Base-by-base conservation (phyloP, 352 stramenopile genomes). In the Aphanomyces stellatus region DNA sequence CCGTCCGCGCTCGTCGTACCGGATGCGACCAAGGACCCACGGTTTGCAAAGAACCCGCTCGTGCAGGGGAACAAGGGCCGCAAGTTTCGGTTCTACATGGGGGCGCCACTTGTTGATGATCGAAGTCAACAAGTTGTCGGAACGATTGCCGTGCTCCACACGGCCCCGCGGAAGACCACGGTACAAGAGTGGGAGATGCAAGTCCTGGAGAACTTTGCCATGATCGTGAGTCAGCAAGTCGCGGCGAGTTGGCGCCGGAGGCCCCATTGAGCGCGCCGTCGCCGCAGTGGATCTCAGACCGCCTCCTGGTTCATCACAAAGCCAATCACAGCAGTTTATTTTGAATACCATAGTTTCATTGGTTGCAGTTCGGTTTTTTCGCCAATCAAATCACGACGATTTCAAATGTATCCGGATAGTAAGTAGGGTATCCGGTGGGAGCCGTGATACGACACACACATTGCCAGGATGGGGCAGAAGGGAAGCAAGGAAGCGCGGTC, bases 1-100 rank as follows among this genome's bases (percentile, higher is more conserved):
- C 79, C 81, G 1, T 88, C 71, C 61, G 82, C 90, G 41, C 68
- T 95, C 22, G 86, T 95, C 30, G 82, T 95, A 62, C 72, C 91
- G 24, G 86, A 95, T 65, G 91, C 86, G 10, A 91, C 91, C 74
- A 87, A 80, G 42, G 86, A 95, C 72, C 82, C 90, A 31, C 84
- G 84, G 0, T 95, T 95, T 72, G 80, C 82, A 7, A 80, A 95
- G 53, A 95, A 95, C 72, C 86, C 86, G 24, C 91, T 95, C 80
- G 86, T 93, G 31, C 91, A 90, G 64, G 86, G 84, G 51, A 79
- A 90, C 35, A 91, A 91, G 56, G 81, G 83, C 24, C 81, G 88
- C 31, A 95, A 95, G 72, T 92, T 95, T 67, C 80, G 84, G 62
- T 95, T 93, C 69, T 95, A 95, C 66, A 81, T 85, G 13, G 86